Conservation (phyloP, 495 filamentous ascomycete genomes). For the Cercophora sp. region DNA sequence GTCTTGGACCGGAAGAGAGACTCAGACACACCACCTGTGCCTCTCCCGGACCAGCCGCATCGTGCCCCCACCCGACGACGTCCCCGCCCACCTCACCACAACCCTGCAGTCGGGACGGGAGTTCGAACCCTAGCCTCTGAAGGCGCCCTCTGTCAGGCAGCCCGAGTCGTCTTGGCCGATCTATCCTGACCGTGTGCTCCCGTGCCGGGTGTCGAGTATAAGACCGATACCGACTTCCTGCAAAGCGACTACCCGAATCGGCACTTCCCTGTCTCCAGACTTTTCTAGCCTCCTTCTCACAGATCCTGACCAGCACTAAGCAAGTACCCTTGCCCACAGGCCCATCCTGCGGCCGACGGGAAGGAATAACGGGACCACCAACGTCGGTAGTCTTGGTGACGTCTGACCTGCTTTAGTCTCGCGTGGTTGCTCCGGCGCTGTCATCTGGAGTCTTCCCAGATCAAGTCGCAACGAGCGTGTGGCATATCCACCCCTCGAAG, state of each 20-base stretch:
- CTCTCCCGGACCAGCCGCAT: constrained; percentile 13
- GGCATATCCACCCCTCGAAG: background rate
- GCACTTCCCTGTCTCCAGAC: constrained; percentile 18
- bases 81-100: constrained; percentile 5
- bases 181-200: background rate
- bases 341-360: no score
- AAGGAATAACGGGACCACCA: no score
- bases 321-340: background rate
- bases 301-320: background rate
- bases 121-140: constrained; percentile 1
- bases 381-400: background rate
- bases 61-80: constrained; percentile 4
- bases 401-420: background rate
- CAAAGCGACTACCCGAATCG: constrained; percentile 20
- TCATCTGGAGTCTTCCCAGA: constrained; percentile 29
- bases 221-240: constrained; percentile 18
- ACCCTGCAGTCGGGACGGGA: constrained; percentile 8
- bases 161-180: constrained; percentile 8
- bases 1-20: constrained; percentile 15
- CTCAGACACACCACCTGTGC: constrained; percentile 10
- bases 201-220: constrained; percentile 18
- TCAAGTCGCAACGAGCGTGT: constrained; percentile 10
- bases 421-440: no score
- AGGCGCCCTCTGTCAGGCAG: constrained; percentile 8
- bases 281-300: background rate